Evolutionary conservation across 495 filamentous ascomycete genomes (phyloP), one percentile per base, ranked within the genome.

Genomic region (Amorphotheca resinae): DNA sequence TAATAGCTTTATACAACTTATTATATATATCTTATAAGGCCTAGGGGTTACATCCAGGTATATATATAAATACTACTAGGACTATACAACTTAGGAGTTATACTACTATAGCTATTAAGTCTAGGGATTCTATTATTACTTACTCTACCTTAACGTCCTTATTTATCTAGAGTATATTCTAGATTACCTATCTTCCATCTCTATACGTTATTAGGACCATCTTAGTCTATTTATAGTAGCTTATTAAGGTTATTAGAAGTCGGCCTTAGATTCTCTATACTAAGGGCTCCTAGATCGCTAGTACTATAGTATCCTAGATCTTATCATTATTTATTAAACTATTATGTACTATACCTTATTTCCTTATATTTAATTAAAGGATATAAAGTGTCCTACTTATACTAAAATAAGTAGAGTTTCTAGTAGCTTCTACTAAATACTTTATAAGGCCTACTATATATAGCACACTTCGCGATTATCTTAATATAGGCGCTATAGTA

Each of bases 21-120:
- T 16, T 16, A 20, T 31, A 28, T 33, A 33, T 8, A 6, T 28
- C 22, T 34, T 32, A 9, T 46, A 44, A 14, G 32, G 44, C 15
- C 20, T 18, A 3, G 12, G 44, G 16, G 22, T 32, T n/a, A n/a
- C 18, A 9, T 42, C 37, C 7, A 55, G 16, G 49, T 35, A 51
- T 22, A 21, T 45, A 45, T 6, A 45, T 33, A 9, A 33, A 45
- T 18, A 38, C 53, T 14, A 59, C 46, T 17, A 60, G 48, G 2
- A 60, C 46, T 38, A 28, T 16, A 4, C 49, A 45, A 9, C 51
- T 44, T 26, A 45, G 44, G 11, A 58, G 44, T 7, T 34, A 33
- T 9, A 61, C 36, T 0, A 59, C 30, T 18, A 50, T 50, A 8
- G 57, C 58, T 22, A 26, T 43, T 28, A 28, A 5, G 25, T 28